These are phyloP conservation scores for Candida gigantensis DNA, from an alignment of 1,139 yeast species.

Conservation along the genomic window DNA sequence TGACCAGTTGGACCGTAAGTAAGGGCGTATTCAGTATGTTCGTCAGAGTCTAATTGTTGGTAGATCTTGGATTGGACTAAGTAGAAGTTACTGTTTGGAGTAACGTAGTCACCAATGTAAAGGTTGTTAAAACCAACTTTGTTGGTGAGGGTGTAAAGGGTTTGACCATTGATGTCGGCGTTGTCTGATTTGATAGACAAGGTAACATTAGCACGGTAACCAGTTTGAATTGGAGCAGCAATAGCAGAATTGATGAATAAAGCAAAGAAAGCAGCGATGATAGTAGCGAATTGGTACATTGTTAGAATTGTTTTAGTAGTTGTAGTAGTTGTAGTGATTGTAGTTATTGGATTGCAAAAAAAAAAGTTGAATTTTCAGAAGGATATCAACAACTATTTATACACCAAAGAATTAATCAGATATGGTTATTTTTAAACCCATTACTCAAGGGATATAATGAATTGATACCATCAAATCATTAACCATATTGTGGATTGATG, in stretches of 20 bases:
- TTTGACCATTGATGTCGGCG: conserved; percentile 1
- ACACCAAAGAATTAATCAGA: too few species aligned
- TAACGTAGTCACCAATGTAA: conserved; percentile 2
- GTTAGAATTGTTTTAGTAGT: conserved; percentile 1
- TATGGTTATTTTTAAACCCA: too few species aligned
- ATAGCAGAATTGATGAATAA: conserved; percentile 4
- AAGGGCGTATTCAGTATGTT: conserved; percentile 1
- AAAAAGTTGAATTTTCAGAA: too few species aligned
- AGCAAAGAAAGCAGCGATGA: conserved; percentile 5
- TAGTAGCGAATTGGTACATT: conserved; percentile 3
- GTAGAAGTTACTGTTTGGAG: conserved; percentile 4
- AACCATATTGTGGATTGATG: too few species aligned
- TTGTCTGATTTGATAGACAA: conserved; percentile 4
- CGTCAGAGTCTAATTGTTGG: conserved; percentile 1
- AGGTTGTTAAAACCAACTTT: conserved; percentile 3
- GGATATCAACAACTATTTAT: too few species aligned
- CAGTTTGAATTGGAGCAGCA: conserved; percentile 6
- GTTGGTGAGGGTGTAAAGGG: conserved; percentile 2
- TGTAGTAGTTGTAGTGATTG: neutral
- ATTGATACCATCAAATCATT: too few species aligned
- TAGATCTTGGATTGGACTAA: conserved; percentile 1
- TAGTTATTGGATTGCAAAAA: too few species aligned
- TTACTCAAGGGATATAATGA: too few species aligned
- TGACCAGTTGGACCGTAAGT: conserved; percentile 1
- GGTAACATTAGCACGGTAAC: conserved; percentile 6